Conservation (phyloP, 176 grass and related monocot genomes). For the Raddia guianensis region DNA sequence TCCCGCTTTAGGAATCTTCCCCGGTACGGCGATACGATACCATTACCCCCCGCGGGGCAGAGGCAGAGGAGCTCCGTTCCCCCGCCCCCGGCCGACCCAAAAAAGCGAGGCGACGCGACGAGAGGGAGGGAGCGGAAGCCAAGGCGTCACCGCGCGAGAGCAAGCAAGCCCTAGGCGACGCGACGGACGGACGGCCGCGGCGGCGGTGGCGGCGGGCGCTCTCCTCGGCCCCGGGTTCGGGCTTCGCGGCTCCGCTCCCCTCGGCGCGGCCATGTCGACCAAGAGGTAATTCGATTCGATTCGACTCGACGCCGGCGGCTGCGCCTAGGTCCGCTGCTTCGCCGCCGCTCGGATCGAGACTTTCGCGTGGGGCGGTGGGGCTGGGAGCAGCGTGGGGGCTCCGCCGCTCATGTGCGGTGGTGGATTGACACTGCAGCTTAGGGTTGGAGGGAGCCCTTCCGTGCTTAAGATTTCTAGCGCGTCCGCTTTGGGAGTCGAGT, state of each 20-base stretch:
- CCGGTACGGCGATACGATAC: slow-evolving; percentile 16
- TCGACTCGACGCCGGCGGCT: not conserved
- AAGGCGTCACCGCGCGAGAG: slow-evolving; percentile 10
- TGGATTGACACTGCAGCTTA: slow-evolving; percentile 6
- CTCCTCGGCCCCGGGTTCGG: not conserved
- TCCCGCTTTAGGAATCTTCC: slow-evolving; percentile 29
- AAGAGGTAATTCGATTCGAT: slow-evolving; percentile 38
- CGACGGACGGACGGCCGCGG: not conserved
- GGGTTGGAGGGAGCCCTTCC: slow-evolving; percentile 12
- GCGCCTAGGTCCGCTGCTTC: not conserved
- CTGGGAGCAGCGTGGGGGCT: not conserved
- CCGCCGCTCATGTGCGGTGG: not conserved
- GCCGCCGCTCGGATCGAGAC: not conserved
- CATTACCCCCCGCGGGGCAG: not conserved
- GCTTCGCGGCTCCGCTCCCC: not conserved
- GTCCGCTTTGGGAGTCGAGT: not conserved
- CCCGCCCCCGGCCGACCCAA: not conserved
- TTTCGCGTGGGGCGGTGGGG: not conserved
- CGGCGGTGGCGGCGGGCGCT: no score
- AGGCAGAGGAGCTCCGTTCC: not conserved
- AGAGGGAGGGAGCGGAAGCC: not conserved
- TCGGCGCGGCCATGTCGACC: slow-evolving; percentile 43
- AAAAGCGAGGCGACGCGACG: slow-evolving; percentile 17
- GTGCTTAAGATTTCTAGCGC: not conserved
- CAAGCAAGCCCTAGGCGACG: slow-evolving; percentile 18